Conservation (phyloP, 164 flowering plant species). For the Tinospora cordifolia region DNA sequence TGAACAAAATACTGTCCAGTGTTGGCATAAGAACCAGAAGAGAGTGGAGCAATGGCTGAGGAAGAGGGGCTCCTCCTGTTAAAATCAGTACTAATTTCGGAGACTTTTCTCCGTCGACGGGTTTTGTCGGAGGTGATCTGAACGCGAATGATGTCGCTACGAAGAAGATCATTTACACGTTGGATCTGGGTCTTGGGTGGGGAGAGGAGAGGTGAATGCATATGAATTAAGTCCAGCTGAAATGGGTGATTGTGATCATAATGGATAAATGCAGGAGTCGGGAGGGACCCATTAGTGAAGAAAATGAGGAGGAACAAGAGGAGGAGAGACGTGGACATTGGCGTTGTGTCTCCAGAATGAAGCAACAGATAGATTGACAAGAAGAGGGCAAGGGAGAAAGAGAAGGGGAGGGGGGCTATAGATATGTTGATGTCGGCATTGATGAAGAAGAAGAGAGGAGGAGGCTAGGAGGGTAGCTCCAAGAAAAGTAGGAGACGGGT, state of each 20-base stretch:
- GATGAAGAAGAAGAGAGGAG: neutral
- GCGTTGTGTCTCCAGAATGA: neutral
- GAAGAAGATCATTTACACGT: slow-evolving; percentile 12
- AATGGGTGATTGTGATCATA: neutral
- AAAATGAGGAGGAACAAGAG: slow-evolving; percentile 8
- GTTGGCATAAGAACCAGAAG: slow-evolving; percentile 42
- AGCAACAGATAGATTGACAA: neutral
- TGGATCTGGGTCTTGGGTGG: slow-evolving; percentile 8
- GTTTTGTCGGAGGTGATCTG: slow-evolving; percentile 8
- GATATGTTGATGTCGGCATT: neutral
- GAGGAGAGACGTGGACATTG: slow-evolving; percentile 7
- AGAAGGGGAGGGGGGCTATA: no score
- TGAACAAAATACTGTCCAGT: slow-evolving; percentile 47
- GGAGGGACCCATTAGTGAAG: slow-evolving; percentile 9
- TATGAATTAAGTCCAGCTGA: slow-evolving; percentile 17
- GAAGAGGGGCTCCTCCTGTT: neutral
- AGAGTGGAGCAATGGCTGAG: slow-evolving; percentile 21
- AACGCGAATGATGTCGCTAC: slow-evolving; percentile 9
- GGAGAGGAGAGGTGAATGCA: neutral
- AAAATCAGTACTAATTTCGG: neutral
- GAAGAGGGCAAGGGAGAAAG: neutral
- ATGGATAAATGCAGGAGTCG: slow-evolving; percentile 5
- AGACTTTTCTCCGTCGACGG: no score
- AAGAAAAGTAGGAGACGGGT: neutral
- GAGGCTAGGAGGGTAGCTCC: neutral